Evolutionary conservation across 805 yeast genomes (phyloP).

Genomic region (Pachysolen tannophilus): DNA sequence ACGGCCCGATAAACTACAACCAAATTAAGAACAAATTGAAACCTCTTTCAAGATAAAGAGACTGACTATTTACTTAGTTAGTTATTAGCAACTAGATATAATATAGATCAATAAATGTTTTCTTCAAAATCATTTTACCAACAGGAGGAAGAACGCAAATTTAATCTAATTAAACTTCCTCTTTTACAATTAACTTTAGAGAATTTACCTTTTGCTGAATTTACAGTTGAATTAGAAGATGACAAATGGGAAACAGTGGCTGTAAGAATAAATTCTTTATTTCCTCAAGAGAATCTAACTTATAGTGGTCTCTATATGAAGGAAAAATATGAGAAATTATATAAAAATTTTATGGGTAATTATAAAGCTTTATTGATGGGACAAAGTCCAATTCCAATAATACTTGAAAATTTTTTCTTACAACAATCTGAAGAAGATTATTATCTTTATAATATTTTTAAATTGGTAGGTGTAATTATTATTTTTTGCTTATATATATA

Average conservation of each 20-base stretch:
- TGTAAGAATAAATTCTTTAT: constrained; percentile 1
- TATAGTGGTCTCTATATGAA: constrained; percentile 5
- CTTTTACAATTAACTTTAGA: constrained; percentile 2
- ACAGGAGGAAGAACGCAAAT: constrained; percentile 3
- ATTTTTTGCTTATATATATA: neutral
- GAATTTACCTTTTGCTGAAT: constrained; percentile 3
- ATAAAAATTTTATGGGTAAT: neutral
- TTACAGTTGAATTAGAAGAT: neutral
- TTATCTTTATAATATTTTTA: neutral
- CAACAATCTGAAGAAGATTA: neutral
- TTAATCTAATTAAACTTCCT: constrained; percentile 3
- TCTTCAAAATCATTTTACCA: constrained; percentile 3
- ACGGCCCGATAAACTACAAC: no score
- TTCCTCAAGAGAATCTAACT: constrained; percentile 4
- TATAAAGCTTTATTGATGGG: no score
- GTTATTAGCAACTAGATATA: no score
- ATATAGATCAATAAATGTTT: no score
- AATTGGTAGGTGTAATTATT: neutral
- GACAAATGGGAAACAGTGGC: constrained; percentile 4
- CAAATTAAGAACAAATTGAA: no score
- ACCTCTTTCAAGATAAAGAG: no score
- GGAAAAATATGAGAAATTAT: constrained; percentile 1
- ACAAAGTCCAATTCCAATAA: no score
- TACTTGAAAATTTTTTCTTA: neutral
- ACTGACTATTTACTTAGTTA: no score